A percentile compares a stretch with the other conserved stretches of the same genome.
Evolutionary conservation across 1,139 yeast species (phyloP).

Genomic region (Magnusiomyces ingens): DNA sequence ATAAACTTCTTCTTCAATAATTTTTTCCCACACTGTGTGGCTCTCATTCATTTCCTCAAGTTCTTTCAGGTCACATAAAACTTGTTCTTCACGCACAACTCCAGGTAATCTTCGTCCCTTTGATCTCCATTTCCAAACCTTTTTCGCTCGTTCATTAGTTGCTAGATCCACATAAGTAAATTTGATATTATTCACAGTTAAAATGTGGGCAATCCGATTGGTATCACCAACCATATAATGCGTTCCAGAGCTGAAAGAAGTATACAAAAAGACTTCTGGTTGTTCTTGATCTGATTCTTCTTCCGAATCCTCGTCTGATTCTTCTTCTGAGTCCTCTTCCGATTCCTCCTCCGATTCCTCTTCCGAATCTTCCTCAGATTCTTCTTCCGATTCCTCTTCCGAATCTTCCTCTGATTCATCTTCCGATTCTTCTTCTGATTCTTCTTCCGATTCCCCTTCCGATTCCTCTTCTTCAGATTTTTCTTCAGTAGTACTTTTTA

Average conservation of each 20-base stretch:
- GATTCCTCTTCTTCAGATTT: no score
- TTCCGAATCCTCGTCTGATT: background rate
- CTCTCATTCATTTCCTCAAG: slow-evolving; percentile 14
- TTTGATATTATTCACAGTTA: slow-evolving; percentile 10
- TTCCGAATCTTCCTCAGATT: background rate
- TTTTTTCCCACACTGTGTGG: slow-evolving; percentile 13
- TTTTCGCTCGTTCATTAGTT: slow-evolving; percentile 11
- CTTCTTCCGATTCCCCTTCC: no score
- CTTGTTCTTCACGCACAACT: slow-evolving; percentile 80
- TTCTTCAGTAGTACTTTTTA: no score
- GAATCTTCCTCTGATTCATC: background rate
- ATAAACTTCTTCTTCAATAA: slow-evolving; percentile 15
- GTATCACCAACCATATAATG: slow-evolving; percentile 57
- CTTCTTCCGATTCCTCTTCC: background rate
- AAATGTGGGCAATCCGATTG: slow-evolving; percentile 55
- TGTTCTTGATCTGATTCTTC: slow-evolving; percentile 2
- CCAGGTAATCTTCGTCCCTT: slow-evolving; percentile 79
- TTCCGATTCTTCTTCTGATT: background rate
- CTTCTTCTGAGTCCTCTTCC: background rate
- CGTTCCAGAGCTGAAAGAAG: slow-evolving; percentile 12
- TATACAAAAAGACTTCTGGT: slow-evolving; percentile 15
- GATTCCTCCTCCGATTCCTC: slow-evolving; percentile 1
- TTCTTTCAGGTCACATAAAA: slow-evolving; percentile 36
- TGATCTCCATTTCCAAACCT: slow-evolving; percentile 38
- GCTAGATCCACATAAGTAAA: slow-evolving; percentile 13